Evolutionary conservation across 73 alveolate species (phyloP).

Genomic region (Uronychia setigera): DNA sequence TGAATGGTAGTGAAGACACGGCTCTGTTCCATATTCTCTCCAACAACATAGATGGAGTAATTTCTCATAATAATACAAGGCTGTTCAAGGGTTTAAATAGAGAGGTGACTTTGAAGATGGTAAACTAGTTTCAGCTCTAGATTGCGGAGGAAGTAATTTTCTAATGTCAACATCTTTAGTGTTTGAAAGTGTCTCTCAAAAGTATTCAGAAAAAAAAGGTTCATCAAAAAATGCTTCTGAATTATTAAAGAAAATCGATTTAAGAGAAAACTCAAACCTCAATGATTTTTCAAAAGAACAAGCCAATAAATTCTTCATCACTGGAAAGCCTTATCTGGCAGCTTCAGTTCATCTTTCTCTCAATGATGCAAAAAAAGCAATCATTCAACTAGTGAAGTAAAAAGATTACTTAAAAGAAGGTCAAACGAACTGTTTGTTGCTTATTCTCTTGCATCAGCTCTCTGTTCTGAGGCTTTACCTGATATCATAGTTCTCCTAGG

Average conservation of each 20-base stretch:
- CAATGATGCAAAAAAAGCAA: not conserved
- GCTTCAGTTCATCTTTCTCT: not conserved
- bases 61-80: not conserved
- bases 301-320: not conserved
- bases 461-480: constrained; percentile 15
- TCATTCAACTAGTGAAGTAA: not conserved
- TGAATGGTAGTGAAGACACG: not conserved
- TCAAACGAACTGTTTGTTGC: constrained; percentile 36
- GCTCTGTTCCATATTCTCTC: not conserved
- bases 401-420: not conserved
- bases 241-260: not conserved
- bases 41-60: not conserved
- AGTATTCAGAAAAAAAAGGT: not conserved
- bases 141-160: not conserved
- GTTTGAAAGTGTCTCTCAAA: constrained; percentile 16
- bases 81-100: not conserved
- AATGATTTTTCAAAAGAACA: not conserved
- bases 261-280: not conserved
- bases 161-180: not conserved
- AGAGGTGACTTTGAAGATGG: not conserved
- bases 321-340: not conserved
- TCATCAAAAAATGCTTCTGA: not conserved
- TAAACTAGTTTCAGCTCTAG: not conserved
- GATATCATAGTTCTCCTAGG: constrained; percentile 5
- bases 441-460: constrained; percentile 15